These are phyloP conservation scores for Syncephalastrum racemosum DNA, from an alignment of 371 early-diverging fungal genomes.

Conservation along the genomic window DNA sequence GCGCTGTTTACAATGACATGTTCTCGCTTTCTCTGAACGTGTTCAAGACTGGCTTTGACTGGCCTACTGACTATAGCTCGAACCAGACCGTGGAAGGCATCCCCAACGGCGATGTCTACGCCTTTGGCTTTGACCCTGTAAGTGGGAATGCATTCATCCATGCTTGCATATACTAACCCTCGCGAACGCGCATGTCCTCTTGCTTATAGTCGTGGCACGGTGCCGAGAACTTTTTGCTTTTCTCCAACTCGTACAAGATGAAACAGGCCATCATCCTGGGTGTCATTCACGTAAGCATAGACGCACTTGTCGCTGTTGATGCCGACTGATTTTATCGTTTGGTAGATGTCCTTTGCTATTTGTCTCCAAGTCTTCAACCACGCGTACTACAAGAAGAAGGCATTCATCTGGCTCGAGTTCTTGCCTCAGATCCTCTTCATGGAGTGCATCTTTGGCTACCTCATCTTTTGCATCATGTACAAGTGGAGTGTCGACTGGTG, in stretches of 20 bases:
- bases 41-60: conserved; percentile 80
- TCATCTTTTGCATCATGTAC: conserved; percentile 90
- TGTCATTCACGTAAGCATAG: conserved; percentile 79
- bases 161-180: neutral
- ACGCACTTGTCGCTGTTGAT: conserved; percentile 1
- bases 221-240: conserved; percentile 89
- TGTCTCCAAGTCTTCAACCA: conserved; percentile 92
- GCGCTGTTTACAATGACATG: conserved; percentile 98
- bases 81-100: conserved; percentile 41
- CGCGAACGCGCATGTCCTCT: conserved; percentile 6
- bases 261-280: conserved; percentile 98
- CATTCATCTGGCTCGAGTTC: conserved; percentile 84
- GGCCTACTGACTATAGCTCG: conserved; percentile 49
- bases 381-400: conserved; percentile 78
- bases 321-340: neutral
- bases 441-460: conserved; percentile 94
- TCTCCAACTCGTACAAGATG: conserved; percentile 99
- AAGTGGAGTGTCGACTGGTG: conserved; percentile 97
- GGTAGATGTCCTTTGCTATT: conserved; percentile 93
- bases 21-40: conserved; percentile 84
- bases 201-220: conserved; percentile 92
- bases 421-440: conserved; percentile 97
- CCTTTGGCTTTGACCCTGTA: conserved; percentile 82
- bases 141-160: conserved; percentile 7
- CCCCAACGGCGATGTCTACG: conserved; percentile 56